These are phyloP conservation scores for Fraxinus greggii DNA, from an alignment of 305 asterid species.

Conservation along the genomic window DNA sequence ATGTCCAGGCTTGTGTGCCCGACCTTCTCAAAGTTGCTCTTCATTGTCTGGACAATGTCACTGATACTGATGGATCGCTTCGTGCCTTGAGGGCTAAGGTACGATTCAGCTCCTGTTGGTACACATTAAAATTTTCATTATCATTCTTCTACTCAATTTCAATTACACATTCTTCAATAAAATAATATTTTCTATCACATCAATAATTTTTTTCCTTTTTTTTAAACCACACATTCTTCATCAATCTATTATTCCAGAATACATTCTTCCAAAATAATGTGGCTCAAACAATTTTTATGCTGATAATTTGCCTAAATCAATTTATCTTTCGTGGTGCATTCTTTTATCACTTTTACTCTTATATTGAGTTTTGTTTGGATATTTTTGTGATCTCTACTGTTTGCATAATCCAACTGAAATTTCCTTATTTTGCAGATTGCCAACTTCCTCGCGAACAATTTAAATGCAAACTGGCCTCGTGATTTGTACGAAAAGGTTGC, in stretches of 20 bases:
- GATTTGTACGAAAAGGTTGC: conserved; percentile 89
- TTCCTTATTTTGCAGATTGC: conserved; percentile 64
- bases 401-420: conserved; percentile 3
- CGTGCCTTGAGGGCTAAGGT: conserved; percentile 94
- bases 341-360: neutral
- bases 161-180: no score
- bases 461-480: conserved; percentile 90
- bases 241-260: no score
- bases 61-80: conserved; percentile 88
- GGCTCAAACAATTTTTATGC: neutral
- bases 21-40: conserved; percentile 86
- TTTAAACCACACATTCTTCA: no score
- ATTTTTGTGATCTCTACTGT: neutral
- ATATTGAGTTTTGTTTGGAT: neutral
- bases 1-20: conserved; percentile 93
- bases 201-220: no score
- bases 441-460: conserved; percentile 83
- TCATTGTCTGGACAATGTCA: conserved; percentile 69
- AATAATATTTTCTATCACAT: no score
- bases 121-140: no score
- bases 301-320: neutral
- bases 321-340: neutral
- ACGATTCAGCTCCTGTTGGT: no score
- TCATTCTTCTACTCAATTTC: no score
- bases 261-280: no score